Evolutionary conservation across 75 land plant species (phyloP).

Genomic region (Selaginella moellendorffii): DNA sequence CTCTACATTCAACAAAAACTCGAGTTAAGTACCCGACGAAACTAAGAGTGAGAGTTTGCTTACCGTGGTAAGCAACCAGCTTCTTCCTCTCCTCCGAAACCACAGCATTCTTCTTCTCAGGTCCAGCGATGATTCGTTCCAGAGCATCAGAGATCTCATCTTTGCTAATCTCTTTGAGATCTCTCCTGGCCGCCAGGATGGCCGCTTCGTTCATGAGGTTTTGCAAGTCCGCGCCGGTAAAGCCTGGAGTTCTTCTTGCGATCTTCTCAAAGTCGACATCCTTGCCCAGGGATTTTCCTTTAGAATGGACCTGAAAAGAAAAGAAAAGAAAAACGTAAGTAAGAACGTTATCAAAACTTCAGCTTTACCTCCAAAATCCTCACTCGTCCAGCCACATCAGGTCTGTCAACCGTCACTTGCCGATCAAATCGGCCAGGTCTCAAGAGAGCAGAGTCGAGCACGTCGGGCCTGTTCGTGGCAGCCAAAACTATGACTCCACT

Average conservation of each 20-base stretch:
- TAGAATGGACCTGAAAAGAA: constrained; percentile 67
- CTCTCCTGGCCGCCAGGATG: constrained; percentile 96
- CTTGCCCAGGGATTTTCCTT: constrained; percentile 96
- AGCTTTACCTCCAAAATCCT: constrained; percentile 71
- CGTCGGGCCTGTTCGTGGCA: constrained; percentile 95
- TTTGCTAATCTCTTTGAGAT: constrained; percentile 97
- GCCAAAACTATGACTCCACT: constrained; percentile 96
- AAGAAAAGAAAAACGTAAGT: no score
- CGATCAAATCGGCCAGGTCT: constrained; percentile 96
- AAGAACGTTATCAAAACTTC: no score
- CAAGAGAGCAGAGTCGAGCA: constrained; percentile 81
- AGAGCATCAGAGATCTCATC: constrained; percentile 98
- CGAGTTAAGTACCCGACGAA: background rate
- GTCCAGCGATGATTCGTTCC: constrained; percentile 99
- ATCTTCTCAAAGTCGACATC: constrained; percentile 99
- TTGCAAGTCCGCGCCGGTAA: constrained; percentile 95
- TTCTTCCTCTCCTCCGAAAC: constrained; percentile 98
- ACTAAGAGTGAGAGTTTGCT: background rate
- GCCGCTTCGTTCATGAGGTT: constrained; percentile 99
- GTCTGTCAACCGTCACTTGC: constrained; percentile 94
- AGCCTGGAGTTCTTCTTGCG: constrained; percentile 98
- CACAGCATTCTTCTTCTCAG: constrained; percentile 99
- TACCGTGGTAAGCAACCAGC: constrained; percentile 97
- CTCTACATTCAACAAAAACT: constrained; percentile 42
- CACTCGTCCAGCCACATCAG: constrained; percentile 99